Base-by-base conservation (phyloP, 352 stramenopile genomes). In the Peronospora farinosa region DNA sequence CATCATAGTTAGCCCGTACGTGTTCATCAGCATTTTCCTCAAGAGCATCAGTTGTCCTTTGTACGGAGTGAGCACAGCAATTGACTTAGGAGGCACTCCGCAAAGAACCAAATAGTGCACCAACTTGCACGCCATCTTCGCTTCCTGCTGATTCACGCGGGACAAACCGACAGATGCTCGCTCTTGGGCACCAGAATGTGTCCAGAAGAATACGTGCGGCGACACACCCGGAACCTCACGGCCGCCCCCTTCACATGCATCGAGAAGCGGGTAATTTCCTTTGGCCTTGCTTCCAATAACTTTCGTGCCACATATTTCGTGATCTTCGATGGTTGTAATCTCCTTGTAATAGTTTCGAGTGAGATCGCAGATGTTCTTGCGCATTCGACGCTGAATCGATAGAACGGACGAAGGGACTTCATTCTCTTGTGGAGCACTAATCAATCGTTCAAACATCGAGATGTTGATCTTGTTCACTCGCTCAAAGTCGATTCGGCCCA, bases 31-130 rank as follows among this genome's bases (percentile, higher is more conserved):
- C 16, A 78, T 64, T 15, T 89, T 84, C 11, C 84, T 63, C 46
- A 96, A 86, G 6, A 88, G 47, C 80, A 94, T 88, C 2, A 96
- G 47, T 48, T 95, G 86, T 0, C 84, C 86, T 47, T 95, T 94
- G 65, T 95, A 96, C 6, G 84, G 86, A 16, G 86, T 95, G n/a
- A 96, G 60, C 28, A 96, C 84, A 5, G 82, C 83, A 35, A 96
- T 93, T 0, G 69, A 91, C 33, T 67, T 65, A 16, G 67, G 54
- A 2, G 69, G 67, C 0, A 95, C 80, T 32, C 83, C 81, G 54
- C 84, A 95, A 13, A 74, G 59, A 3, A 88, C 70, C 11, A 96
- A 44, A 48, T 90, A 95, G 51, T 85, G 65, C 5, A 84, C 72
- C 10, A 96, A 49, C n/a, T 69, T 68, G 35, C 74, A 87, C 39